Evolutionary conservation across 1,284 basidiomycete species (phyloP), one percentile per base, ranked within the genome.

Genomic region (Wallemia hederae): DNA sequence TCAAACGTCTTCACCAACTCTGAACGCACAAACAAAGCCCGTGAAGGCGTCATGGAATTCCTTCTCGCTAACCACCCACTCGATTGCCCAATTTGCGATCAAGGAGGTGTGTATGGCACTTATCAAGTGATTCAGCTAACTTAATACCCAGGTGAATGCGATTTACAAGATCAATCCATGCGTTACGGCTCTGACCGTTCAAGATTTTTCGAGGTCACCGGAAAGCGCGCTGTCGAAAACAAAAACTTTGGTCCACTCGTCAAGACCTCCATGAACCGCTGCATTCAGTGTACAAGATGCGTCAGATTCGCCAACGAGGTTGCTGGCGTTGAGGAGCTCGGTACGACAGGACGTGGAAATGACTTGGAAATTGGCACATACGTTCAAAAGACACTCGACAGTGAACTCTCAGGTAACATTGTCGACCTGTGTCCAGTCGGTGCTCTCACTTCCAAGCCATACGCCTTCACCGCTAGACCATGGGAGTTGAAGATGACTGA

Each of bases 401-500:
- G 89, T 24, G 94, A 99, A 70, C 79, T 99, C 68, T 94, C 89
- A 24, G 94, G 92, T 60, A 99, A 99, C 75, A 79, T 98, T 64
- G 78, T 98, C 72, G 92, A 98, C 73, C 79, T 98, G 25, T 99
- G 94, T 72, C 75, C 75, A 63, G 94, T 98, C 66, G 94, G 94
- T 69, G 94, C 94, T 17, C 77, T 99, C 59, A 99, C 94, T 39
- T 90, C 86, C 73, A 97, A 97, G 73, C 94, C 94, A 0, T 94
- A 97, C 71, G 89, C 90, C 1, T 97, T 89, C 81, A 84, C 91
- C 65, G 87, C 91, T 14, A 80, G 94, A 62, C 89, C 92, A 59
- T 99, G 94, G 92, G 92, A 99, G 72, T 77, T 98, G 68, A 98
- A 97, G 78, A 89, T 84, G 72, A 97, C 94, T 39, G 94, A 99